Conservation (phyloP, 2,329 filamentous ascomycete species). For the Lecanicillium sp. region DNA sequence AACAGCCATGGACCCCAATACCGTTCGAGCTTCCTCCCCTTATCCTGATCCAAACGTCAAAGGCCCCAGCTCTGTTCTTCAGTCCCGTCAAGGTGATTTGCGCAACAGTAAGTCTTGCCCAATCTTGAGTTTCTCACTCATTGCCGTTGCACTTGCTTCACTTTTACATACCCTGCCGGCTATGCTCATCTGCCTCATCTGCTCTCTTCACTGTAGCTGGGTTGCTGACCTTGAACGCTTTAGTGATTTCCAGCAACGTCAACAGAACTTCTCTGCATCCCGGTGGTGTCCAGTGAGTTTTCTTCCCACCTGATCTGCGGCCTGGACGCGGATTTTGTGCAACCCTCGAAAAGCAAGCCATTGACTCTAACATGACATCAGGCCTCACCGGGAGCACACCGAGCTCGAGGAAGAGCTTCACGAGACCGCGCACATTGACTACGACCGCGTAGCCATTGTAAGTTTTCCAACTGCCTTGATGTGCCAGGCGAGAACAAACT, state of each 20-base stretch:
- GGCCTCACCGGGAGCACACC: conserved; percentile 80
- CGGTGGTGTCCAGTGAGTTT: conserved; percentile 75
- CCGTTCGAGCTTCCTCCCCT: conserved; percentile 27
- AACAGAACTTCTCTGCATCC: conserved; percentile 94
- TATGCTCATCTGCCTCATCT: too few relatives aligned
- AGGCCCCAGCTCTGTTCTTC: conserved; percentile 30
- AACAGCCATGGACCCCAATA: conserved; percentile 36
- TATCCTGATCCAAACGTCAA: conserved; percentile 30
- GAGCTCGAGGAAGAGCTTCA: conserved; percentile 96
- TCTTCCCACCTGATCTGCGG: conserved; percentile 9
- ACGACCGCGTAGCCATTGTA: conserved; percentile 96
- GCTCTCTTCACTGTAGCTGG: too few relatives aligned
- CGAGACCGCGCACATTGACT: conserved; percentile 97
- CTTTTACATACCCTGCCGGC: not conserved
- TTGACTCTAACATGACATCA: conserved; percentile 30
- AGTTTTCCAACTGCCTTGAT: conserved; percentile 26
- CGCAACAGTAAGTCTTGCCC: conserved; percentile 31
- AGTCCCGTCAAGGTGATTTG: conserved; percentile 27
- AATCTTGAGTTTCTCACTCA: conserved; percentile 8
- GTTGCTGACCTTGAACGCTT: conserved; percentile 11
- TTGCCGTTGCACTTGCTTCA: conserved; percentile 7
- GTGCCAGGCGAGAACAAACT: too few relatives aligned
- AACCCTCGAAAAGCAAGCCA: conserved; percentile 7
- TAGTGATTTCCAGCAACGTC: conserved; percentile 53
- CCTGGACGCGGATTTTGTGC: too few relatives aligned